Conservation (phyloP, 2,329 filamentous ascomycete genomes). For the Chaetomium strumarium region DNA sequence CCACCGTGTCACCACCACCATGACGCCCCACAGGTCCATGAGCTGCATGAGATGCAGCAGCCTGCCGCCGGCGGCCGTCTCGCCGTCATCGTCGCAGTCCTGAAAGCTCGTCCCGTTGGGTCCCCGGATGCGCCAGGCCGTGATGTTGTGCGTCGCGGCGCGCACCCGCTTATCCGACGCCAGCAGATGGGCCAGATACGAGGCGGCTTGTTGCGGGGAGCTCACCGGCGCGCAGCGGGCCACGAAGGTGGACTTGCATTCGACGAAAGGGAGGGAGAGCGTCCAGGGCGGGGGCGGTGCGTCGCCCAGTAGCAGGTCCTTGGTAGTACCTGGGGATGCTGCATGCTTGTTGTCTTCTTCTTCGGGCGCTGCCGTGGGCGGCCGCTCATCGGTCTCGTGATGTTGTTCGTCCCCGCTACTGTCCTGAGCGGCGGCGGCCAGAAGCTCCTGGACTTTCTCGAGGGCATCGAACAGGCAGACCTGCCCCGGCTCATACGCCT, state of each 20-base stretch:
- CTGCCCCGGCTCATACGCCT: conserved; percentile 64
- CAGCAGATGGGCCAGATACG: conserved; percentile 68
- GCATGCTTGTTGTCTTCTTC: not conserved
- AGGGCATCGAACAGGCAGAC: conserved; percentile 91
- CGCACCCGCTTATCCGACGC: conserved; percentile 77
- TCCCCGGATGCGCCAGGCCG: conserved; percentile 78
- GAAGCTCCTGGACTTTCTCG: conserved; percentile 57
- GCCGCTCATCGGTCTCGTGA: no score
- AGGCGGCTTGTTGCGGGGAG: conserved; percentile 64
- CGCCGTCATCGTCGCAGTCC: conserved; percentile 94
- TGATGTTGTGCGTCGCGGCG: conserved; percentile 91
- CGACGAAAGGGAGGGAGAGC: conserved; percentile 65
- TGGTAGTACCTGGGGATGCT: not conserved
- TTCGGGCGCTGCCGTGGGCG: no score
- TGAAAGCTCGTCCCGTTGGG: conserved; percentile 58
- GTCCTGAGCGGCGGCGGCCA: conserved; percentile 22
- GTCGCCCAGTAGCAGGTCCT: not conserved
- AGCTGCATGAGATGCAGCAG: conserved; percentile 87
- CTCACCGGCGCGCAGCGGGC: conserved; percentile 67
- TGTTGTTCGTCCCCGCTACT: not conserved
- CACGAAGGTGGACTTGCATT: conserved; percentile 84
- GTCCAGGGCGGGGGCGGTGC: conserved; percentile 54
- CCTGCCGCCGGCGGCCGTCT: conserved; percentile 82
- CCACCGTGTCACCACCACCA: conserved; percentile 93
- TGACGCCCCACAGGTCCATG: conserved; percentile 88